These are phyloP conservation scores for Metschnikowia borealis DNA, from an alignment of 805 yeast genomes.

Conservation along the genomic window DNA sequence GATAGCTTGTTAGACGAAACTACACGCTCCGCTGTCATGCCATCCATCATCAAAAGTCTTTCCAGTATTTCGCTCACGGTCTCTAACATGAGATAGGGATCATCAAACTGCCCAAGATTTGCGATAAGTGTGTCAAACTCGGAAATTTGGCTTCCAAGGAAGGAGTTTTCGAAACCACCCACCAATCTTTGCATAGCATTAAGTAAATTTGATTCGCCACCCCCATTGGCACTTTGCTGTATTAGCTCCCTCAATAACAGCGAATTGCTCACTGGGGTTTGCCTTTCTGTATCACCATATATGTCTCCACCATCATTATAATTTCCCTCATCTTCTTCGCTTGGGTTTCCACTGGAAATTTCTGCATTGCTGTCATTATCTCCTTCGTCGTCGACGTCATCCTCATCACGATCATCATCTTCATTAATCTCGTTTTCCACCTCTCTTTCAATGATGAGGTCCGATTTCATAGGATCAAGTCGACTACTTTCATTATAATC, in stretches of 20 bases:
- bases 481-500: neutral
- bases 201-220: constrained; percentile 19
- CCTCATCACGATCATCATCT: neutral
- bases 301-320: constrained; percentile 14
- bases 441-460: neutral
- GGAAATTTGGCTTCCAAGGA: constrained; percentile 11
- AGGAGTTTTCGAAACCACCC: constrained; percentile 25
- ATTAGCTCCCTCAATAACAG: constrained; percentile 8
- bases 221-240: constrained; percentile 5
- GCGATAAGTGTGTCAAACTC: constrained; percentile 35
- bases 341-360: constrained; percentile 4
- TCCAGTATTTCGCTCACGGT: constrained; percentile 63
- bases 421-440: neutral
- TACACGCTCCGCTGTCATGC: constrained; percentile 54
- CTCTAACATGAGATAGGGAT: constrained; percentile 60
- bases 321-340: constrained; percentile 9
- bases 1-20: constrained; percentile 60
- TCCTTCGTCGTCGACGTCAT: neutral
- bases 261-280: neutral
- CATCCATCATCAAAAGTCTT: constrained; percentile 64
- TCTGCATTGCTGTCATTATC: constrained; percentile 2
- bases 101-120: constrained; percentile 44
- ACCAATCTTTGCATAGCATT: constrained; percentile 34
- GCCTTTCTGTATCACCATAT: neutral
- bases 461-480: no score